Percentiles rank a stretch among this genome's conserved stretches.
Evolutionary conservation across 1,139 yeast species (phyloP).

Genomic region (Scheffersomyces quercinus): DNA sequence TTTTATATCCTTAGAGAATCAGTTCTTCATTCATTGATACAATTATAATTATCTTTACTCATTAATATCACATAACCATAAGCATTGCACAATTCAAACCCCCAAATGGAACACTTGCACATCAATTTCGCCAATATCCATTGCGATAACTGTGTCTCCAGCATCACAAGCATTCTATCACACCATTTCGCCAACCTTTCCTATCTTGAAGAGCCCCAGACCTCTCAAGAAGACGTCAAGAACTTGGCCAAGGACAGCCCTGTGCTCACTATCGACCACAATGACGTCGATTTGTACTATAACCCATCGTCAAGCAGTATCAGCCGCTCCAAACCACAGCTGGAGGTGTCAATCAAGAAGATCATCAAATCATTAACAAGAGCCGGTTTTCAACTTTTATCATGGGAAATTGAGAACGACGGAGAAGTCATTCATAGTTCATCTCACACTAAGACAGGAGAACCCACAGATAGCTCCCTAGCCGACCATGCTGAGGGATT

Average conservation of each 20-base stretch:
- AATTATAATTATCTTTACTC: too few relatives aligned
- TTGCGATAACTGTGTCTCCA: conserved; percentile 49
- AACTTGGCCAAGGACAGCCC: conserved; percentile 10
- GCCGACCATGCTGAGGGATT: conserved; percentile 2
- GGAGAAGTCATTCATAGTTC: conserved; percentile 16
- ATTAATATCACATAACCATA: too few relatives aligned
- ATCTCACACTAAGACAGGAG: conserved; percentile 1
- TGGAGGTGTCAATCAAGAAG: conserved; percentile 20
- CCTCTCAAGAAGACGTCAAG: conserved; percentile 22
- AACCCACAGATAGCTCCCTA: neutral
- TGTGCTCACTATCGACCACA: conserved; percentile 15
- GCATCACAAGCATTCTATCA: conserved; percentile 26
- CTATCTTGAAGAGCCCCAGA: conserved; percentile 18
- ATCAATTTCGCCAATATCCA: conserved; percentile 47
- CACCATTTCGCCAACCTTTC: conserved; percentile 10
- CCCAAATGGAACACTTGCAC: conserved; percentile 27
- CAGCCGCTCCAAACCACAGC: conserved; percentile 5
- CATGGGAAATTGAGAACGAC: conserved; percentile 33
- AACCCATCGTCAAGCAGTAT: conserved; percentile 4
- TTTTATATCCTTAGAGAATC: too few relatives aligned
- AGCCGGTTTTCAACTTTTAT: conserved; percentile 32
- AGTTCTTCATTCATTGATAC: too few relatives aligned
- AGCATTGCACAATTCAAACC: too few relatives aligned
- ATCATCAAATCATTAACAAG: conserved; percentile 22
- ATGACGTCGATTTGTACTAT: conserved; percentile 24